A percentile compares a stretch with the other conserved stretches of the same genome.
Evolutionary conservation across 208 protist species (phyloP).

Genomic region (Wallacemonas sp.): DNA sequence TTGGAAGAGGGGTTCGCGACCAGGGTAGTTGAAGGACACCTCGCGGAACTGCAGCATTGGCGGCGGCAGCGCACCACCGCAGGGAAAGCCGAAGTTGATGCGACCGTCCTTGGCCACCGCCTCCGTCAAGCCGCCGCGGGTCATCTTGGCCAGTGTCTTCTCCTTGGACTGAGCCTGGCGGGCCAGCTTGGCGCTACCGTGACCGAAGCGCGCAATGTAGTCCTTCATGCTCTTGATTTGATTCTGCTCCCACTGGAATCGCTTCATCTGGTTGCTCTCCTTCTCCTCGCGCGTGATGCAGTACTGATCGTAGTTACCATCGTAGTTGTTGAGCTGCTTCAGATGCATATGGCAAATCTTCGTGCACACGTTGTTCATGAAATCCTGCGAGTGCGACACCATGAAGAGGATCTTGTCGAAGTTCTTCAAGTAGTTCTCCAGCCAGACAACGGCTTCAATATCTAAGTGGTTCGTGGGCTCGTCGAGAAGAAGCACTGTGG

Average conservation of each 20-base stretch:
- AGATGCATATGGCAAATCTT: slow-evolving; percentile 94
- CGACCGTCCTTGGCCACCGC: slow-evolving; percentile 75
- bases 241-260: slow-evolving; percentile 96
- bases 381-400: slow-evolving; percentile 96
- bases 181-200: slow-evolving; percentile 94
- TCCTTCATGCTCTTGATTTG: slow-evolving; percentile 97
- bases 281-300: slow-evolving; percentile 91
- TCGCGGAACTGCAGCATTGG: slow-evolving; percentile 95
- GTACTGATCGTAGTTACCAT: slow-evolving; percentile 97
- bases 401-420: slow-evolving; percentile 95
- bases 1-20: slow-evolving; percentile 83
- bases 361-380: slow-evolving; percentile 97
- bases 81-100: slow-evolving; percentile 87
- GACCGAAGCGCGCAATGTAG: slow-evolving; percentile 96
- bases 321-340: slow-evolving; percentile 89
- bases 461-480: slow-evolving; percentile 98
- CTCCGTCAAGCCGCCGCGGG: slow-evolving; percentile 93
- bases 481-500: slow-evolving; percentile 95
- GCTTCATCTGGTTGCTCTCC: slow-evolving; percentile 96
- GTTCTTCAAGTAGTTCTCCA: slow-evolving; percentile 94
- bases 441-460: slow-evolving; percentile 96
- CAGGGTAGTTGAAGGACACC: slow-evolving; percentile 90
- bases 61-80: slow-evolving; percentile 76
- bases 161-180: slow-evolving; percentile 94
- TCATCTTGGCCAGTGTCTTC: slow-evolving; percentile 95